Evolutionary conservation across 179 eudicot genomes (phyloP).

Genomic region (Beta lomatogona): DNA sequence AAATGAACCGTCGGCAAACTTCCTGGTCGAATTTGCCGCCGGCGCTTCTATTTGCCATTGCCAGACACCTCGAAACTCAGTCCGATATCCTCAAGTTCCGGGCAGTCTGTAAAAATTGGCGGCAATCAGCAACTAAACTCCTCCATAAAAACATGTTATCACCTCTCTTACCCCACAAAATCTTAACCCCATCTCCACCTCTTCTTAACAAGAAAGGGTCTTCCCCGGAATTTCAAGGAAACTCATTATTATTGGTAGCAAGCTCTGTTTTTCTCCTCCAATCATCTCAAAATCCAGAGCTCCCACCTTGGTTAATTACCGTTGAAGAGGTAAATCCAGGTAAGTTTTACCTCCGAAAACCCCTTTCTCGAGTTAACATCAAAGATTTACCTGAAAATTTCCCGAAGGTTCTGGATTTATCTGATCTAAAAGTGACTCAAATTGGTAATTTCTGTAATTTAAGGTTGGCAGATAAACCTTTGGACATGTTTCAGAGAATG

Average conservation of each 20-base stretch:
- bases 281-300: neutral
- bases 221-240: neutral
- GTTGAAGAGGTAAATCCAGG: slow-evolving; percentile 11
- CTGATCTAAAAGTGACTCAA: neutral
- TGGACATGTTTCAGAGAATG: neutral
- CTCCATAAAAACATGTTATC: no score
- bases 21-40: no score
- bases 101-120: no score
- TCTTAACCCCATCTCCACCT: no score
- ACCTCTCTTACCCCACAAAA: no score
- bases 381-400: neutral
- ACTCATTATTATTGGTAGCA: neutral
- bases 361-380: neutral
- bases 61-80: no score
- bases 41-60: no score
- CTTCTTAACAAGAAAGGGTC: no score
- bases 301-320: slow-evolving; percentile 2
- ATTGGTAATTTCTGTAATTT: neutral
- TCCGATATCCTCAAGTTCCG: no score
- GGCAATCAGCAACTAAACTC: no score
- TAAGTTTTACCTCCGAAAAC: slow-evolving; percentile 1
- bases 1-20: no score
- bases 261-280: neutral
- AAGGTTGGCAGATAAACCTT: neutral
- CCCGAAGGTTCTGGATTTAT: neutral